phyloP scores from a whole-genome alignment of 2,329 filamentous ascomycete species.

The Aspergillus fijiensis region DNA sequence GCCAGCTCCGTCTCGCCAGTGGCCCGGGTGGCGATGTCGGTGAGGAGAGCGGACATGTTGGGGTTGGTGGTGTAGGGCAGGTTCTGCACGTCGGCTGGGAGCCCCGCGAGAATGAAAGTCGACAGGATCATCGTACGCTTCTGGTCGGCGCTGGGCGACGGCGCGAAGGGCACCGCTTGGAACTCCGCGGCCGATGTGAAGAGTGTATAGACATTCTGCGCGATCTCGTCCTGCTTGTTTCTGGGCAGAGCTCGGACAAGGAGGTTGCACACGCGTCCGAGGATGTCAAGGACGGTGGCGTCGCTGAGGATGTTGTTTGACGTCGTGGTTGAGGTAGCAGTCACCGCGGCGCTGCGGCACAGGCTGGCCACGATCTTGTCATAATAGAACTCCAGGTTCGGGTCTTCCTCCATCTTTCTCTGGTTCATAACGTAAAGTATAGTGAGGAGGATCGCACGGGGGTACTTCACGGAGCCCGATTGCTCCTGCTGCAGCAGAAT shows the following conservation, averaged over 20 bases:
- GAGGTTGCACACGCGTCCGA: constrained; percentile 61
- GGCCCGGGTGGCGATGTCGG: constrained; percentile 37
- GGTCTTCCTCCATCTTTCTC: constrained; percentile 46
- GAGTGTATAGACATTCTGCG: constrained; percentile 55
- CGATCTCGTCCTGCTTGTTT: constrained; percentile 53
- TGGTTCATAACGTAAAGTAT: constrained; percentile 61
- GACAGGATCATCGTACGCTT: constrained; percentile 56
- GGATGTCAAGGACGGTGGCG: constrained; percentile 56
- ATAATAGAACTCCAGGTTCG: constrained; percentile 48
- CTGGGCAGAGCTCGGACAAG: constrained; percentile 57
- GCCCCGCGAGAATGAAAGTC: constrained; percentile 57
- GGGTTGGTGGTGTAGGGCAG: constrained; percentile 32
- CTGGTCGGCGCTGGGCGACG: constrained; percentile 32
- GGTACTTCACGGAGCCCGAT: constrained; percentile 51
- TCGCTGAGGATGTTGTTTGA: constrained; percentile 48
- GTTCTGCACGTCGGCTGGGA: constrained; percentile 40
- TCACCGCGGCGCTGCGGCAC: constrained; percentile 39
- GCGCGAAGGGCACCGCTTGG: constrained; percentile 35
- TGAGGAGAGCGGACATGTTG: constrained; percentile 36
- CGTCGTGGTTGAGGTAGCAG: constrained; percentile 31
- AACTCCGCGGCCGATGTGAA: constrained; percentile 45
- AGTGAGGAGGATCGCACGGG: constrained; percentile 60
- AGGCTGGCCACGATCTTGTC: constrained; percentile 52
- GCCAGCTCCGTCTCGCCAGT: constrained; percentile 31
- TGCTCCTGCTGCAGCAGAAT: constrained; percentile 54